Base-by-base conservation (phyloP, 2,329 filamentous ascomycete genomes). In the Coniochaeta prunicola region DNA sequence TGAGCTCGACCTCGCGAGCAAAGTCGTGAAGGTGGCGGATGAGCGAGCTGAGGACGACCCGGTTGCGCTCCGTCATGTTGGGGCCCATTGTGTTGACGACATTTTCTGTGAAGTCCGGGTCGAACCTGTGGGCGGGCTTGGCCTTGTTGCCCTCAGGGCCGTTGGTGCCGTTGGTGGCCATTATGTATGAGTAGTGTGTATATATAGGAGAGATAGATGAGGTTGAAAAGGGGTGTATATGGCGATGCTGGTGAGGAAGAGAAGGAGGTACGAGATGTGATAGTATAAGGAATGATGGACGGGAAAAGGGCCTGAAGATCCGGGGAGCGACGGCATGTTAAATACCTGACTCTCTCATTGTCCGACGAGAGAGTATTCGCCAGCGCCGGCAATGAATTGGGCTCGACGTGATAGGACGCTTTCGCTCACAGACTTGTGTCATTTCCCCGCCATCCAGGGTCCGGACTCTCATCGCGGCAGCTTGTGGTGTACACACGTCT, bases 1-100 rank as follows among this genome's bases (percentile, higher is more conserved):
- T 92, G 59, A 94, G 83, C 70, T 92, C 83, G 62, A 90, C 85
- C 71, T 94, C 90, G 54, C 89, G 86, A 40, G 87, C 85, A 71
- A 93, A 93, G 73, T 91, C 89, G 74, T 94, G 90, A 59, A 93
- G 78, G 74, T 93, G 90, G 59, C 78, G 79, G 69, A 92, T 86
- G 61, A 92, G 75, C 31, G 82, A 81, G 55, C 80, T 71, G 76
- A 93, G 81, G 69, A 93, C 80, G 65, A 86, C 77, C 60, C 86
- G 83, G 67, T 88, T 81, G 45, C 90, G 82, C 33, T 88, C 85
- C 63, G 81, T 77, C 10, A 88, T 87, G 62, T 88, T 84, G 64
- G 88, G 86, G 4, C 90, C 88, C 72, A 90, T 92, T 62, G 87
- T 82, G 61, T 87, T 81, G 69, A 93, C 83, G 70, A 93, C 89